Conservation (phyloP, 495 filamentous ascomycete genomes). For the Penicillium atrosanguineum region DNA sequence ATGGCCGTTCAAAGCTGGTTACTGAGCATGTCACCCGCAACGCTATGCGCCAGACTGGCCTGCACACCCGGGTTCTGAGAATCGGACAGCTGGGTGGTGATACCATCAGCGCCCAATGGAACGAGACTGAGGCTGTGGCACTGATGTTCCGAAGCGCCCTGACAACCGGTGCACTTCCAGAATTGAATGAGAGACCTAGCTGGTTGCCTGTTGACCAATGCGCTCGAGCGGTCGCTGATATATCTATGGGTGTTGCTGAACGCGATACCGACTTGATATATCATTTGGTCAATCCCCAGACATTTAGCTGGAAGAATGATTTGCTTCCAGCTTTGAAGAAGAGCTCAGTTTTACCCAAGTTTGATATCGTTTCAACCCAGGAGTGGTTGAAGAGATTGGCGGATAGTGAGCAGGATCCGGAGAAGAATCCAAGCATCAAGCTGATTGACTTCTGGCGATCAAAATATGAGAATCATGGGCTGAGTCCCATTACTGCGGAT, state of each 20-base stretch:
- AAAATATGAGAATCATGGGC: constrained; percentile 21
- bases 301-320: constrained; percentile 53
- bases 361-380: constrained; percentile 42
- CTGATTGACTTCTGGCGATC: constrained; percentile 51
- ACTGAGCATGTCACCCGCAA: constrained; percentile 53
- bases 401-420: constrained; percentile 44
- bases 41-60: constrained; percentile 37
- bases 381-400: constrained; percentile 52
- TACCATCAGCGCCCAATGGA: constrained; percentile 57
- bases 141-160: constrained; percentile 54
- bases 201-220: constrained; percentile 46
- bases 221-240: constrained; percentile 26
- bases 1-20: constrained; percentile 61
- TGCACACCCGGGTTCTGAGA: constrained; percentile 42
- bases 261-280: constrained; percentile 39
- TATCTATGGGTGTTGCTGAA: constrained; percentile 8
- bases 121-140: constrained; percentile 61
- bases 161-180: constrained; percentile 51
- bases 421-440: constrained; percentile 58
- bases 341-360: constrained; percentile 34
- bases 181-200: constrained; percentile 52
- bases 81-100: constrained; percentile 67
- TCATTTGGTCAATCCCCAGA: constrained; percentile 49
- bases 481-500: background rate
- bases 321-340: constrained; percentile 49